Evolutionary conservation across 2,329 filamentous ascomycete species (phyloP).

Genomic region (Stromatinia cepivora): DNA sequence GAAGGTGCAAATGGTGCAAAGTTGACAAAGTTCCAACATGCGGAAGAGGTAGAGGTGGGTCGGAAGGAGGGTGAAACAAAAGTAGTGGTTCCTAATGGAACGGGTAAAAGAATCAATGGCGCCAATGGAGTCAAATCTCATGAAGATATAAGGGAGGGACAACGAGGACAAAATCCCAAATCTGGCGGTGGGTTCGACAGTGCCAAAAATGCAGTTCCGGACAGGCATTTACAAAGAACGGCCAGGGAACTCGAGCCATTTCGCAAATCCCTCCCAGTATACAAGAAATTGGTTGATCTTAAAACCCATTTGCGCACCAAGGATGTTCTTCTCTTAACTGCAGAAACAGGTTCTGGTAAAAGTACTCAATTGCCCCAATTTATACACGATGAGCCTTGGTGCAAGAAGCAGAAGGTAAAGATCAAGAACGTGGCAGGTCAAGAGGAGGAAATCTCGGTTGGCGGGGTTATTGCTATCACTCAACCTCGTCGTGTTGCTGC

Average conservation of each 20-base stretch:
- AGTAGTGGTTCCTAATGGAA: background rate
- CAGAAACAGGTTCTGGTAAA: slow-evolving; percentile 93
- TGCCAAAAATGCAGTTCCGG: slow-evolving; percentile 14
- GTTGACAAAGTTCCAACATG: background rate
- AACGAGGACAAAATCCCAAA: slow-evolving; percentile 17
- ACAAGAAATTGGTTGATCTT: slow-evolving; percentile 37
- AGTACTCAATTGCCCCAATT: slow-evolving; percentile 96
- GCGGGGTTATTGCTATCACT: slow-evolving; percentile 87
- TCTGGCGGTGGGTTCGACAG: background rate
- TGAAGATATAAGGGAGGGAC: background rate
- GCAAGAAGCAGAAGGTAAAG: slow-evolving; percentile 58
- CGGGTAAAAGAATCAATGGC: background rate
- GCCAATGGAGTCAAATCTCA: background rate
- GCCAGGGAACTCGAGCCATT: slow-evolving; percentile 32
- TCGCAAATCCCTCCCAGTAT: slow-evolving; percentile 40
- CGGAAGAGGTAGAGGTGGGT: background rate
- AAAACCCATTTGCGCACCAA: slow-evolving; percentile 35
- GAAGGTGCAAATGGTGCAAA: slow-evolving; percentile 33
- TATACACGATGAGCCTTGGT: slow-evolving; percentile 78
- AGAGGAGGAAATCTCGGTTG: slow-evolving; percentile 54
- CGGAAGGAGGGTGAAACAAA: slow-evolving; percentile 12
- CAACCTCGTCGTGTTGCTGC: slow-evolving; percentile 93
- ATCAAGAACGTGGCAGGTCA: slow-evolving; percentile 42
- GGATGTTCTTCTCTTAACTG: slow-evolving; percentile 80
- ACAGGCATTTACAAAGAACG: slow-evolving; percentile 29